Conservation (phyloP, 2,329 filamentous ascomycete genomes). For the Epichloe aotearoae region DNA sequence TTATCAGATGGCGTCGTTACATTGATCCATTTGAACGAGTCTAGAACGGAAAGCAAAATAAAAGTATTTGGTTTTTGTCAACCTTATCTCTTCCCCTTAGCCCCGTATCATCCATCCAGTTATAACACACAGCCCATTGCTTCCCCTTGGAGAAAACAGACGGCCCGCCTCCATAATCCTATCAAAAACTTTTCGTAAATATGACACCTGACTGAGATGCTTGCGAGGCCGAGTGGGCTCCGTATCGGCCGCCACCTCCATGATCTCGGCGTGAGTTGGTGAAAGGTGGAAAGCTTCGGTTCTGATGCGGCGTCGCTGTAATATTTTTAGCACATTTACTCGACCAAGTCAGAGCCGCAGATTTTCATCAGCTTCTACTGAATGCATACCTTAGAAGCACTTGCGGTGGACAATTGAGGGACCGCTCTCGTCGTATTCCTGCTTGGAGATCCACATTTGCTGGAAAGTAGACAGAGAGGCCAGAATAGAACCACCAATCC, state of each 20-base stretch:
- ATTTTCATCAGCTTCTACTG: not conserved
- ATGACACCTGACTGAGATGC: conserved; percentile 38
- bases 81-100: conserved; percentile 39
- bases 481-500: conserved; percentile 99
- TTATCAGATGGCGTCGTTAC: not conserved
- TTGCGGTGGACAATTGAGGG: conserved; percentile 99
- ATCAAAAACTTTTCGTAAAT: conserved; percentile 45
- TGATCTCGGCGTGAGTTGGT: conserved; percentile 27
- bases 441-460: conserved; percentile 99
- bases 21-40: conserved; percentile 12
- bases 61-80: conserved; percentile 44
- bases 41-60: conserved; percentile 24
- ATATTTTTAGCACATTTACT: not conserved
- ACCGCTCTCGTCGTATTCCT: conserved; percentile 99
- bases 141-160: conserved; percentile 34
- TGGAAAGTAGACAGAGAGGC: conserved; percentile 99
- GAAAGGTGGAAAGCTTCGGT: conserved; percentile 21
- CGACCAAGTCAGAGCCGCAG: not conserved
- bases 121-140: conserved; percentile 36
- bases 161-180: conserved; percentile 39
- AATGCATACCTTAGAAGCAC: conserved; percentile 81
- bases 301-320: conserved; percentile 18
- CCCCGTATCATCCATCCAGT: conserved; percentile 35
- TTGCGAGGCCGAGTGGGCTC: conserved; percentile 31
- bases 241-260: conserved; percentile 31